Evolutionary conservation across 108 stramenopile species (phyloP).

Genomic region (Ochromonas danica): DNA sequence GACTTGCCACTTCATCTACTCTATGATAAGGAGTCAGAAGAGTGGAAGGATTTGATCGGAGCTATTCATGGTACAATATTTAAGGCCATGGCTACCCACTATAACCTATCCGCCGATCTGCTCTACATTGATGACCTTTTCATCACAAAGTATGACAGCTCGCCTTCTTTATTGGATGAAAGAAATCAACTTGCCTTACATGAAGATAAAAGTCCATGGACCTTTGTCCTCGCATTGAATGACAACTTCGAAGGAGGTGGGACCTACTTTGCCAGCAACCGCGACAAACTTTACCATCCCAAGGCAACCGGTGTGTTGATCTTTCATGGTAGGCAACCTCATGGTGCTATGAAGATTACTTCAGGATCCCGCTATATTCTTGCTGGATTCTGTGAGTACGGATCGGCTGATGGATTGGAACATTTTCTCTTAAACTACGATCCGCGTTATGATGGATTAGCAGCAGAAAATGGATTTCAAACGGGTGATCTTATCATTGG

Average conservation of each 20-base stretch:
- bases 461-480: not conserved
- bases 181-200: not conserved
- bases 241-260: slow-evolving; percentile 11
- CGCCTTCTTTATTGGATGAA: not conserved
- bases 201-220: slow-evolving; percentile 2
- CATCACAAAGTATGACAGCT: slow-evolving; percentile 13
- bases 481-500: slow-evolving; percentile 24
- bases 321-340: not conserved
- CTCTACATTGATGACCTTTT: not conserved
- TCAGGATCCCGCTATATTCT: not conserved
- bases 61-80: not conserved
- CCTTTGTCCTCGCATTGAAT: slow-evolving; percentile 4
- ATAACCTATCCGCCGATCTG: not conserved
- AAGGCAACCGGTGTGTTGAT: not conserved
- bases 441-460: not conserved
- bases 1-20: not conserved
- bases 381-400: slow-evolving; percentile 24
- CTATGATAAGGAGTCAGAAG: not conserved
- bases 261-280: not conserved
- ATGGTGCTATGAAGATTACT: slow-evolving; percentile 20
- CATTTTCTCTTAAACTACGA: not conserved
- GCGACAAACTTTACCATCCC: not conserved
- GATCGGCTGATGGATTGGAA: not conserved
- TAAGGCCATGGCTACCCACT: not conserved
- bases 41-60: not conserved